phyloP scores from a whole-genome alignment of 768 basidiomycete species.

The Mrakia blollopis region DNA sequence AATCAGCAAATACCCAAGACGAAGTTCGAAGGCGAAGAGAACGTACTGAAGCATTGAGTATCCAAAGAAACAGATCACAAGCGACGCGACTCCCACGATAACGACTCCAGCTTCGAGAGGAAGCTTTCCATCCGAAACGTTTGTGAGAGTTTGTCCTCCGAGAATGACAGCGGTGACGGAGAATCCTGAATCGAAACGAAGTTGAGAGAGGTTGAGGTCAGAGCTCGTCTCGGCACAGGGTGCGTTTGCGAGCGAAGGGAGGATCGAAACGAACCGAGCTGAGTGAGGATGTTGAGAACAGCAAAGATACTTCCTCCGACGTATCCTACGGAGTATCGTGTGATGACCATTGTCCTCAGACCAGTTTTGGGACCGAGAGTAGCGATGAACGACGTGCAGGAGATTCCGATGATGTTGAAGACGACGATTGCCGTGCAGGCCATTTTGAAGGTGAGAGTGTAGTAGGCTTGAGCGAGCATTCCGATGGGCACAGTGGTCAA shows the following conservation, averaged over 20 bases:
- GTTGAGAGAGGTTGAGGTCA: not conserved
- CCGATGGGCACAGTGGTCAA: conserved; percentile 54
- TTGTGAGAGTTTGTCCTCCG: conserved; percentile 53
- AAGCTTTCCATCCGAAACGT: conserved; percentile 49
- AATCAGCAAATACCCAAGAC: no score
- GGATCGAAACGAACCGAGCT: conserved; percentile 36
- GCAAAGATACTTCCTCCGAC: conserved; percentile 53
- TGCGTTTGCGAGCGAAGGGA: conserved; percentile 23
- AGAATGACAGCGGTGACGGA: conserved; percentile 53
- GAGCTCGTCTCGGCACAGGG: not conserved
- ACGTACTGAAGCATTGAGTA: conserved; percentile 41
- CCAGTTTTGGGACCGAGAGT: conserved; percentile 56
- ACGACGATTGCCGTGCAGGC: conserved; percentile 50
- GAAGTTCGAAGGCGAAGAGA: no score
- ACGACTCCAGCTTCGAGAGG: conserved; percentile 53
- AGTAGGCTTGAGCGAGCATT: conserved; percentile 51
- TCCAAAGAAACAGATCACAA: conserved; percentile 37
- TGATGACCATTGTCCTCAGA: conserved; percentile 55
- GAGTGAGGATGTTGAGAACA: conserved; percentile 55
- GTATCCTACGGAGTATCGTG: conserved; percentile 53
- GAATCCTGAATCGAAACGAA: conserved; percentile 45
- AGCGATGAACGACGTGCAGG: conserved; percentile 53
- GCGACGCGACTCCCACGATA: conserved; percentile 42
- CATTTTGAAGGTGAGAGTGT: conserved; percentile 52
- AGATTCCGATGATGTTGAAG: conserved; percentile 50